A percentile compares a stretch with the other conserved stretches of the same genome.
Evolutionary conservation across 1,139 yeast species (phyloP).

Genomic region (Yamadazyma oceani): DNA sequence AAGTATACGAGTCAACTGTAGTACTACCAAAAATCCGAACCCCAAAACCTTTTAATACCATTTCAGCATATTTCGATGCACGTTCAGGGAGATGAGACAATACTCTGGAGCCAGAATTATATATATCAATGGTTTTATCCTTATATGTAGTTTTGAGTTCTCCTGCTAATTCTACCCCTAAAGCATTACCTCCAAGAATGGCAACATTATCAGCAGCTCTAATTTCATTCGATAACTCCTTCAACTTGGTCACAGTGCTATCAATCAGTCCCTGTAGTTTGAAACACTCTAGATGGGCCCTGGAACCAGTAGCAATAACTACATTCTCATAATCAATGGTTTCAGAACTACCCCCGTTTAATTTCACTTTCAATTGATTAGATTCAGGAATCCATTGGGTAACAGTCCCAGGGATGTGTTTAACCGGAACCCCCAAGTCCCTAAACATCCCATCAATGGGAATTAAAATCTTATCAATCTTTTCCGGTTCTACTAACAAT

Average conservation of each 20-base stretch:
- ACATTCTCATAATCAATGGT: slow-evolving; percentile 23
- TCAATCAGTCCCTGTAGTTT: slow-evolving; percentile 19
- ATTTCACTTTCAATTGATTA: slow-evolving; percentile 11
- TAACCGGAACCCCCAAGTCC: slow-evolving; percentile 4
- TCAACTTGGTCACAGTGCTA: slow-evolving; percentile 12
- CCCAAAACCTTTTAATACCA: slow-evolving; percentile 19
- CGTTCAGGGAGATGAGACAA: neutral
- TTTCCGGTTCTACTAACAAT: slow-evolving; percentile 22
- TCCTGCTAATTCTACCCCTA: slow-evolving; percentile 32
- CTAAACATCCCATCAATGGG: slow-evolving; percentile 13
- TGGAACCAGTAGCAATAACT: slow-evolving; percentile 28
- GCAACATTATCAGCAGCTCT: slow-evolving; percentile 22
- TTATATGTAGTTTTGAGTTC: slow-evolving; percentile 23
- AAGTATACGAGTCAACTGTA: slow-evolving; percentile 14
- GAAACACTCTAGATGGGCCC: slow-evolving; percentile 18
- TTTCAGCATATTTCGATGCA: slow-evolving; percentile 15
- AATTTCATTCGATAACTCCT: slow-evolving; percentile 13
- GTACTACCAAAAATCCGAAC: slow-evolving; percentile 21
- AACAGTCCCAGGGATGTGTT: slow-evolving; percentile 19
- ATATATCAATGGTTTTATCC: slow-evolving; percentile 21
- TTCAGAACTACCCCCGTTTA: slow-evolving; percentile 11
- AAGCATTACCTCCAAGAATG: slow-evolving; percentile 32
- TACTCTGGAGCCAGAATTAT: slow-evolving; percentile 16
- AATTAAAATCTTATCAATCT: slow-evolving; percentile 14
- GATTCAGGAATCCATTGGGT: slow-evolving; percentile 16